Evolutionary conservation across 495 filamentous ascomycete species (phyloP).

Genomic region (Penicillium paxilli): DNA sequence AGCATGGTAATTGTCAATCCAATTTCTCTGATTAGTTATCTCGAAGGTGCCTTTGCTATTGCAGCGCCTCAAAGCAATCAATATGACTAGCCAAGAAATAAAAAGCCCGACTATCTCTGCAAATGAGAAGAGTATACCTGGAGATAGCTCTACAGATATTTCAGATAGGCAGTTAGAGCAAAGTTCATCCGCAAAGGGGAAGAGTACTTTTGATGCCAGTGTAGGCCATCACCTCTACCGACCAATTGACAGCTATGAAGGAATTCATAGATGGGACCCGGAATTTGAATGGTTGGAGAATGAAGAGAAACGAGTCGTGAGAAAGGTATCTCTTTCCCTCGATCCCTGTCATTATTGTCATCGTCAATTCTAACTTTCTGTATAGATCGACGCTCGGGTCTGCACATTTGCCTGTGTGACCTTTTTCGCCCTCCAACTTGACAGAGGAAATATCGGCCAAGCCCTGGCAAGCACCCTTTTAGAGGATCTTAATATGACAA

Average conservation of each 20-base stretch:
- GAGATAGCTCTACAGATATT: not conserved
- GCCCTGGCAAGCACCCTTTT: slow-evolving; percentile 49
- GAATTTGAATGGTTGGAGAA: slow-evolving; percentile 58
- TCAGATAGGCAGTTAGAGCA: slow-evolving; percentile 14
- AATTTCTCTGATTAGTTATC: not conserved
- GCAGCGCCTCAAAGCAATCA: not conserved
- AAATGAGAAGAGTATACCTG: not conserved
- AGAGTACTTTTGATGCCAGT: slow-evolving; percentile 11
- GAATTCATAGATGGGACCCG: slow-evolving; percentile 65
- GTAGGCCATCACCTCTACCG: slow-evolving; percentile 33
- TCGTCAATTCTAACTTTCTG: not conserved
- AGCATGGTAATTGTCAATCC: not conserved
- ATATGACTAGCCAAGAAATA: slow-evolving; percentile 4
- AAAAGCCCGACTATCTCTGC: slow-evolving; percentile 3
- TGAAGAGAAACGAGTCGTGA: slow-evolving; percentile 51
- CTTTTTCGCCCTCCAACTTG: slow-evolving; percentile 73
- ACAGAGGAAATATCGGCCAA: slow-evolving; percentile 52
- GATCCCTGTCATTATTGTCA: not conserved
- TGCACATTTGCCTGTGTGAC: slow-evolving; percentile 62
- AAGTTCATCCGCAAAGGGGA: not conserved
- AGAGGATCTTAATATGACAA: slow-evolving; percentile 51
- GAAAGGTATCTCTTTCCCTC: slow-evolving; percentile 9
- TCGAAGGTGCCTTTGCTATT: not conserved
- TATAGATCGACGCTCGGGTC: slow-evolving; percentile 49
- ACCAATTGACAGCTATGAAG: slow-evolving; percentile 56